Percentiles rank a stretch among this genome's conserved stretches.
phyloP scores from a whole-genome alignment of 2,329 filamentous ascomycete genomes.

The Monilinia fructicola region DNA sequence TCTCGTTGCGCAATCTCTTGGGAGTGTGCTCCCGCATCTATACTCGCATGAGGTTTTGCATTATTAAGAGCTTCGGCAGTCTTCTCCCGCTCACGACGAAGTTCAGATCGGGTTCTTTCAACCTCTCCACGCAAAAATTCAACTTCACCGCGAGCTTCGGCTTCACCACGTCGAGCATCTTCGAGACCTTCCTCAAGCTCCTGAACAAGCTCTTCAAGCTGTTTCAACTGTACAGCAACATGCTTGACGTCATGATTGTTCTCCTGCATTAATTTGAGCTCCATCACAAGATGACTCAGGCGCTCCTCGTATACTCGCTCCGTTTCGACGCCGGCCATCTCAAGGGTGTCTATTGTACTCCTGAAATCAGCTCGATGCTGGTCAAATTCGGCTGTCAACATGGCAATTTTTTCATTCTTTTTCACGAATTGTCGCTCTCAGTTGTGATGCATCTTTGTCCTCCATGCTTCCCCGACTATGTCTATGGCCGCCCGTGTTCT shows the following conservation, averaged over 20 bases:
- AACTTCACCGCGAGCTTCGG: conserved; percentile 91
- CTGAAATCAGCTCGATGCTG: conserved; percentile 92
- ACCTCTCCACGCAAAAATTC: conserved; percentile 95
- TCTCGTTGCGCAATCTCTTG: conserved; percentile 92
- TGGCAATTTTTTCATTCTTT: conserved; percentile 97
- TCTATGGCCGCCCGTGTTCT: conserved; percentile 46
- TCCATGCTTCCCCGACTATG: conserved; percentile 52
- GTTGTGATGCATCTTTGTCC: conserved; percentile 71
- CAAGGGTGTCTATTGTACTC: conserved; percentile 93
- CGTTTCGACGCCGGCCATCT: conserved; percentile 93
- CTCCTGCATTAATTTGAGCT: conserved; percentile 79
- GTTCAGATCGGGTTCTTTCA: conserved; percentile 82
- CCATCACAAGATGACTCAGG: conserved; percentile 80
- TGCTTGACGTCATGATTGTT: conserved; percentile 86
- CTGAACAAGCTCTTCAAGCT: conserved; percentile 92
- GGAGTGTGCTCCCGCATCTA: conserved; percentile 51
- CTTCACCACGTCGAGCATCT: conserved; percentile 89
- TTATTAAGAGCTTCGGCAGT: conserved; percentile 61
- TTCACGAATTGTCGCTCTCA: conserved; percentile 81
- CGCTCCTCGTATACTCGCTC: conserved; percentile 94
- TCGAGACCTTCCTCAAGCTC: conserved; percentile 96
- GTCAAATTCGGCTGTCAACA: conserved; percentile 93
- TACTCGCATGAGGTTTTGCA: conserved; percentile 34
- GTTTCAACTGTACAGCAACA: conserved; percentile 87
- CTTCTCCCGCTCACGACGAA: conserved; percentile 86